phyloP scores from a whole-genome alignment of 345 rosid species.

The Hypericum androsaemum region DNA sequence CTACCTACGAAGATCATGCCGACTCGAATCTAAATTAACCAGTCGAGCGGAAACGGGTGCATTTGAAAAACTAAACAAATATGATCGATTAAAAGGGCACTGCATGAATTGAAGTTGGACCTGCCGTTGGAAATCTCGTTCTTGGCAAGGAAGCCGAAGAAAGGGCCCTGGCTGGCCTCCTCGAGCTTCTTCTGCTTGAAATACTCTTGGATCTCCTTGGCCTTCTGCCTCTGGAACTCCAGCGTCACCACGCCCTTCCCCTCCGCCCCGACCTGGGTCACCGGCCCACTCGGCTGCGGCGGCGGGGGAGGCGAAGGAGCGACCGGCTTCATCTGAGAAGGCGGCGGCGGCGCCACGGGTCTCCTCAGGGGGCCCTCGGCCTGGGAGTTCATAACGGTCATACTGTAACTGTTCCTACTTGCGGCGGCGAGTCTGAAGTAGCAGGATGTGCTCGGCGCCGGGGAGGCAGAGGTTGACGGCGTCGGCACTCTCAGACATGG shows the following conservation, averaged over 20 bases:
- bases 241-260: slow-evolving; percentile 40
- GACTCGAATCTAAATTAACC: no score
- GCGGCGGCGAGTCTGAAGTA: slow-evolving; percentile 33
- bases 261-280: slow-evolving; percentile 16
- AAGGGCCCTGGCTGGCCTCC: slow-evolving; percentile 78
- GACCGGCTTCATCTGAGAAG: background rate
- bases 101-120: slow-evolving; percentile 14
- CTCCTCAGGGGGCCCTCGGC: slow-evolving; percentile 80
- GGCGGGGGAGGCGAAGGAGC: slow-evolving; percentile 8
- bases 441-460: slow-evolving; percentile 27
- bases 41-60: no score
- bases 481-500: slow-evolving; percentile 51
- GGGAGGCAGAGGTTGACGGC: slow-evolving; percentile 33
- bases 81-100: no score
- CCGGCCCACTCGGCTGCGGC: slow-evolving; percentile 20
- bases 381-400: slow-evolving; percentile 62
- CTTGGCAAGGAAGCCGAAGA: slow-evolving; percentile 76
- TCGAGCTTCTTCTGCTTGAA: slow-evolving; percentile 84
- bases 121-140: slow-evolving; percentile 93
- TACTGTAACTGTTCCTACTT: slow-evolving; percentile 22
- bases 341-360: slow-evolving; percentile 51
- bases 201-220: slow-evolving; percentile 80
- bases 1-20: no score
- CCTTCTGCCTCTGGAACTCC: slow-evolving; percentile 87
- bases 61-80: no score